Base-by-base conservation (phyloP, 768 basidiomycete genomes). In the Lentinula aciculospora region DNA sequence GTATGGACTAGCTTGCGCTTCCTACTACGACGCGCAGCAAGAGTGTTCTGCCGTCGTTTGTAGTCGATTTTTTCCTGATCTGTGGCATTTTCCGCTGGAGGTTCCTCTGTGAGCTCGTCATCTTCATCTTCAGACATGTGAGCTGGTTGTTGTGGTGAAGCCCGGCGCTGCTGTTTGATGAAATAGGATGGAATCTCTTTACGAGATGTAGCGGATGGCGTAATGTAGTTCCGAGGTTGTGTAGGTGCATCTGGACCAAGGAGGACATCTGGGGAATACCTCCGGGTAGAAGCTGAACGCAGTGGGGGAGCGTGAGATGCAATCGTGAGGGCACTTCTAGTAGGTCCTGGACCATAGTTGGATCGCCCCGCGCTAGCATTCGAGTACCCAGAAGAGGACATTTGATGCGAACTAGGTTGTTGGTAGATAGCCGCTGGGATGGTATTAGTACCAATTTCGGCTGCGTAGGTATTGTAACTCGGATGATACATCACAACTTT, bases 1-100 rank as follows among this genome's bases (percentile, higher is more conserved):
- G 84, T 77, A 65, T 87, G 80, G 70, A 84, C 81, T 27, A 81
- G 66, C 74, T 89, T 89, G 47, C 87, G 77, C 76, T 79, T 80
- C 9, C 87, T 76, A 62, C 78, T 81, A 12, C 85, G 76, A 0
- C 87, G 78, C 6, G 88, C 87, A 0, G 87, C 88, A 7, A 89
- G 68, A n/a, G 87, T 88, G 64, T 89, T 89, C 69, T 83, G 81
- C 8, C 82, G 76, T 40, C 87, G 77, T 74, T 89, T 89, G 21
- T 75, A 75, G 66, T 81, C 83, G 65, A 89, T 87, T 59, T 82
- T 81, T 59, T 81, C 78, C 64, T 80, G 72, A 62, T 81, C 81
- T 2, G 71, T 70, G 17, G 70, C 60, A 8, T 72, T 67, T 1
- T 73, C 65, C 4, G 59, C 58, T 4, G 60, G 58, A 0, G 61